Conservation (phyloP, 2,329 filamentous ascomycete species). For the Penicillium sp. region DNA sequence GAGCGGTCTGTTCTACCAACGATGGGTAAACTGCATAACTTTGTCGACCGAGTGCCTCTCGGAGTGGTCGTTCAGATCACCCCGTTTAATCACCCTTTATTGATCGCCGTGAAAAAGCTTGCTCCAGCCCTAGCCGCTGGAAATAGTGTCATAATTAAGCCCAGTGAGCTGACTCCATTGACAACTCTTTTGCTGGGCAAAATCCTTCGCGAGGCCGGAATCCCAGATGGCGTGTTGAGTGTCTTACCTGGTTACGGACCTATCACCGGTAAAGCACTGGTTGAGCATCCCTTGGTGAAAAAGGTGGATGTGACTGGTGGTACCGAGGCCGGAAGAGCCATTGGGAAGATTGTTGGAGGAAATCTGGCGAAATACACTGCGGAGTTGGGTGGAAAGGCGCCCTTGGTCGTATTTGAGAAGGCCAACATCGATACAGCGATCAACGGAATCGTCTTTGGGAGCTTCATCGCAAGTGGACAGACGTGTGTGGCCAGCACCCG, state of each 20-base stretch:
- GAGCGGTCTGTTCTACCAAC: constrained; percentile 66
- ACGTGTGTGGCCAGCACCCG: constrained; percentile 57
- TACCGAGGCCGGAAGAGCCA: constrained; percentile 32
- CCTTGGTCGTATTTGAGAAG: constrained; percentile 35
- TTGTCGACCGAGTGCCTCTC: constrained; percentile 36
- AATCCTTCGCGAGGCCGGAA: constrained; percentile 43
- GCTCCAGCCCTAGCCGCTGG: constrained; percentile 42
- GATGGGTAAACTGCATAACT: constrained; percentile 41
- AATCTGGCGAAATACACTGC: constrained; percentile 37
- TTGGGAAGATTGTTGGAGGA: constrained; percentile 32
- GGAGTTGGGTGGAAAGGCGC: constrained; percentile 40
- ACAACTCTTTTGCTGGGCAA: constrained; percentile 41
- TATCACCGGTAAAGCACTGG: constrained; percentile 42
- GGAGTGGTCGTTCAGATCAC: constrained; percentile 43
- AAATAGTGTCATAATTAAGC: constrained; percentile 41
- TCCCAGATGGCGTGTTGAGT: constrained; percentile 45
- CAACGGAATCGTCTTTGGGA: constrained; percentile 39
- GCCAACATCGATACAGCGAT: constrained; percentile 33
- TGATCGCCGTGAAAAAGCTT: constrained; percentile 41
- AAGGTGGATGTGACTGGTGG: constrained; percentile 39
- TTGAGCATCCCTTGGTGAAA: constrained; percentile 29
- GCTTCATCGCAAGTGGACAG: constrained; percentile 55
- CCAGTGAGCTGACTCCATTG: constrained; percentile 45
- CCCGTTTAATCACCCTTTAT: constrained; percentile 40
- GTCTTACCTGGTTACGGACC: constrained; percentile 54